Evolutionary conservation across 106 monocot genomes (phyloP).

Genomic region (Phalaenopsis equestris): DNA sequence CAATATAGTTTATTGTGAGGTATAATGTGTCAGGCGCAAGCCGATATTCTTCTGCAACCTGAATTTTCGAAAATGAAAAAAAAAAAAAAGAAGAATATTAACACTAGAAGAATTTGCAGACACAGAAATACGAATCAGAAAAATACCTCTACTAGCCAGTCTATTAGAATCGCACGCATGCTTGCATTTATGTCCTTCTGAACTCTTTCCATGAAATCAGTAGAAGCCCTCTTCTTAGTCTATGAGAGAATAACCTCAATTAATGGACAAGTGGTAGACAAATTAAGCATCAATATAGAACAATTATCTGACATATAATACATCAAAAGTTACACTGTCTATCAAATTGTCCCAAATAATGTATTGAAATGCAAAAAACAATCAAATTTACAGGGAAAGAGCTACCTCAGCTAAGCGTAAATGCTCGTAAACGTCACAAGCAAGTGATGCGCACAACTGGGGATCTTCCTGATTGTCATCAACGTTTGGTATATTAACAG

Average conservation of each 20-base stretch:
- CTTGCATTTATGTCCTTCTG: conserved; percentile 84
- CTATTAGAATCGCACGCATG: conserved; percentile 65
- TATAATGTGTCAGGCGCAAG: conserved; percentile 74
- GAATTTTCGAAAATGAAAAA: not conserved
- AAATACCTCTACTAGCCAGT: conserved; percentile 64
- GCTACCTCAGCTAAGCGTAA: conserved; percentile 60
- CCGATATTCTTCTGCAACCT: conserved; percentile 86
- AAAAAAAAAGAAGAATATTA: not conserved
- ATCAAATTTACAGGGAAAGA: not conserved
- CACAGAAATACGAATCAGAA: not conserved
- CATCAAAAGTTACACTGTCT: not conserved
- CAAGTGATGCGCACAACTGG: conserved; percentile 67
- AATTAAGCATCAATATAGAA: not conserved
- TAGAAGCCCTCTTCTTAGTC: conserved; percentile 63
- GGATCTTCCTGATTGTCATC: conserved; percentile 55
- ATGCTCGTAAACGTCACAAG: conserved; percentile 67
- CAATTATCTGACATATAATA: not conserved
- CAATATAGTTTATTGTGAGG: conserved; percentile 77
- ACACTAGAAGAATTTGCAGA: too few species aligned
- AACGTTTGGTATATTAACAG: conserved; percentile 33
- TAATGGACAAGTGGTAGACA: not conserved
- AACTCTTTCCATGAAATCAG: conserved; percentile 68
- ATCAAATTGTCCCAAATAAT: too few species aligned
- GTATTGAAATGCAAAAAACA: too few species aligned
- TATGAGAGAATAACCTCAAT: conserved; percentile 10